Percentiles rank a stretch among this genome's conserved stretches.
Evolutionary conservation across 2,329 filamentous ascomycete species (phyloP).

Genomic region (Epichloe hybrida): DNA sequence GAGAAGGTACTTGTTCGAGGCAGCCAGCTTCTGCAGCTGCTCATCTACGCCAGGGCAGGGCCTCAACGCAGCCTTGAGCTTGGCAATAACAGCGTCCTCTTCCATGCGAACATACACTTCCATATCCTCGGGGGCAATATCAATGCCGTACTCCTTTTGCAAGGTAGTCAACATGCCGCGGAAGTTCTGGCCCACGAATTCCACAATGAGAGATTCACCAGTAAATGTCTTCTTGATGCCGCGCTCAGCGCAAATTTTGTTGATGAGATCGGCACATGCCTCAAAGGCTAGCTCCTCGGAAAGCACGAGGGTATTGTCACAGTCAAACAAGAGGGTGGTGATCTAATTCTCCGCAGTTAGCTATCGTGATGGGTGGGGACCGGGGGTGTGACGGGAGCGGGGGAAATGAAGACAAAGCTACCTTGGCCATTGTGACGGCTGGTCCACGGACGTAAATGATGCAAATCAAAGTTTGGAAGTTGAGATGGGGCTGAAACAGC

Average conservation of each 20-base stretch:
- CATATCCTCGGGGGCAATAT: conserved; percentile 52
- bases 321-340: conserved; percentile 61
- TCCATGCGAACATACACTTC: conserved; percentile 63
- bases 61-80: conserved; percentile 53
- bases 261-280: conserved; percentile 79
- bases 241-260: conserved; percentile 63
- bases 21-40: conserved; percentile 50
- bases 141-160: conserved; percentile 62
- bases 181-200: conserved; percentile 93
- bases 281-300: conserved; percentile 86
- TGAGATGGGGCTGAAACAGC: too few relatives aligned
- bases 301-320: conserved; percentile 85
- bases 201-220: conserved; percentile 61
- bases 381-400: not conserved
- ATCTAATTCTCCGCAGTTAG: conserved; percentile 27
- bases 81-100: conserved; percentile 72
- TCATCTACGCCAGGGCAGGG: conserved; percentile 57
- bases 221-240: conserved; percentile 57
- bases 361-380: too few relatives aligned
- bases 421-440: conserved; percentile 4
- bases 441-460: not conserved
- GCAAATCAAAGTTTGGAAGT: too few relatives aligned
- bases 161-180: conserved; percentile 76
- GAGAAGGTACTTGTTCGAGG: conserved; percentile 52
- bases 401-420: not conserved